Percentiles rank a stretch among this genome's conserved stretches.
Evolutionary conservation across 2,329 filamentous ascomycete genomes (phyloP).

Genomic region (Fusarium dlaminii): DNA sequence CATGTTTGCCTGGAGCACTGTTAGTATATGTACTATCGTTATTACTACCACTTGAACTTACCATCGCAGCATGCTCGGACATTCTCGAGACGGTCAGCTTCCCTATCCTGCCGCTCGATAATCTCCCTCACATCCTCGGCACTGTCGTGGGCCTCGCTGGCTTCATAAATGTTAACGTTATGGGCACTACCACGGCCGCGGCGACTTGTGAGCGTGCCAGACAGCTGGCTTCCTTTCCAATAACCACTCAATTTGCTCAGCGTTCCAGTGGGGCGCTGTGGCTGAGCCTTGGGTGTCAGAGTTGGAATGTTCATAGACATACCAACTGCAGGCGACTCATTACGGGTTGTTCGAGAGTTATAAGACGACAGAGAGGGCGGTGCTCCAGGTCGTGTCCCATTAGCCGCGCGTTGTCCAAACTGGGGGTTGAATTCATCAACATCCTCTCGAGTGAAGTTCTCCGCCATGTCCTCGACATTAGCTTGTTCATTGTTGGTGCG

Average conservation of each 20-base stretch:
- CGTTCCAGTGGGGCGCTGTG: slow-evolving; percentile 55
- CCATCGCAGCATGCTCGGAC: slow-evolving; percentile 98
- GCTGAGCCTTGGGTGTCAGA: slow-evolving; percentile 60
- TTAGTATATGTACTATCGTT: slow-evolving; percentile 30
- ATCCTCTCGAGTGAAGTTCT: slow-evolving; percentile 68
- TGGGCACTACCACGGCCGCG: slow-evolving; percentile 60
- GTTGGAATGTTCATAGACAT: slow-evolving; percentile 65
- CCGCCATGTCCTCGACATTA: slow-evolving; percentile 67
- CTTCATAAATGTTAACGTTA: slow-evolving; percentile 65
- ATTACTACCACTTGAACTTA: slow-evolving; percentile 55
- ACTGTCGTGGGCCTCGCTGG: slow-evolving; percentile 74
- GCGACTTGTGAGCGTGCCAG: slow-evolving; percentile 63
- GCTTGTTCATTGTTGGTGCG: slow-evolving; percentile 74
- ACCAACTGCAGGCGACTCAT: slow-evolving; percentile 66
- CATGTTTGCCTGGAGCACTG: slow-evolving; percentile 70
- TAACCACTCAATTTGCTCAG: slow-evolving; percentile 69
- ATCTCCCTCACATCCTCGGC: slow-evolving; percentile 84
- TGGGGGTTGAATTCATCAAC: slow-evolving; percentile 85
- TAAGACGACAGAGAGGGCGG: slow-evolving; percentile 80
- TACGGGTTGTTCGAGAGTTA: slow-evolving; percentile 76
- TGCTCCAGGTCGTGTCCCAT: slow-evolving; percentile 60
- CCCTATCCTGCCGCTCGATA: slow-evolving; percentile 80
- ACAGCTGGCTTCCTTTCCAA: slow-evolving; percentile 60
- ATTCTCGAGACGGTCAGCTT: slow-evolving; percentile 87
- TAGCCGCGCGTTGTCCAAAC: slow-evolving; percentile 49